Evolutionary conservation across 139 green algal species (phyloP).

Genomic region (Nannochloris sp.): DNA sequence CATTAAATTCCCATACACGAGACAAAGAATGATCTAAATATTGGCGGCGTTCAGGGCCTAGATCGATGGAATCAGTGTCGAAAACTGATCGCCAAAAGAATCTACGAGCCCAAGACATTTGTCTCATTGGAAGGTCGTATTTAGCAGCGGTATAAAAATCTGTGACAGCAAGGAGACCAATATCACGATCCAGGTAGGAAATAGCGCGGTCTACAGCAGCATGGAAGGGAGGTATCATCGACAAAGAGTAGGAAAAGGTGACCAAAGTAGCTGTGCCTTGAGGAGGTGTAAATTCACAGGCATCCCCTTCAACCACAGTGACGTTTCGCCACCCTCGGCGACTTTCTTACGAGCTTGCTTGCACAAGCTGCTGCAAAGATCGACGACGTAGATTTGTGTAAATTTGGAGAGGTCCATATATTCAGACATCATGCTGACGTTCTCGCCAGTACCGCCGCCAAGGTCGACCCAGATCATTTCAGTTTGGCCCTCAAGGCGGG

Average conservation of each 20-base stretch:
- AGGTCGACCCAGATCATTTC: constrained; percentile 88
- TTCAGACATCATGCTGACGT: constrained; percentile 88
- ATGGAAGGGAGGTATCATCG: constrained; percentile 98
- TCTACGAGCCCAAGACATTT: constrained; percentile 75
- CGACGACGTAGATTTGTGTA: constrained; percentile 93
- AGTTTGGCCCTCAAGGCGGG: constrained; percentile 48
- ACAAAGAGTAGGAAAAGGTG: constrained; percentile 97
- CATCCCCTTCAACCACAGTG: constrained; percentile 85
- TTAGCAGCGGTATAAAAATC: constrained; percentile 91
- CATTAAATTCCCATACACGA: constrained; percentile 84
- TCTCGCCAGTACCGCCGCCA: constrained; percentile 90
- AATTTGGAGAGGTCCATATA: constrained; percentile 86
- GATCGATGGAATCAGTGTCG: constrained; percentile 93
- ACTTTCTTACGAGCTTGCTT: constrained; percentile 75
- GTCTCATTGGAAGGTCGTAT: constrained; percentile 88
- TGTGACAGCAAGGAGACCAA: constrained; percentile 81
- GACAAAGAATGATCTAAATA: constrained; percentile 90
- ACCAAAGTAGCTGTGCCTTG: constrained; percentile 69
- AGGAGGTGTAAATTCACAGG: constrained; percentile 72
- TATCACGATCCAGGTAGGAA: constrained; percentile 61
- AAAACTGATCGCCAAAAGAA: constrained; percentile 94
- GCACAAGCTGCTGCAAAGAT: constrained; percentile 89
- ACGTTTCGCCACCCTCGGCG: constrained; percentile 84
- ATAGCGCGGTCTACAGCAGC: constrained; percentile 79
- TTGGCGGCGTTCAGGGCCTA: constrained; percentile 84